A percentile compares a stretch with the other conserved stretches of the same genome.
phyloP scores from a whole-genome alignment of 1,284 basidiomycete genomes.

The Schizophyllum amplum region DNA sequence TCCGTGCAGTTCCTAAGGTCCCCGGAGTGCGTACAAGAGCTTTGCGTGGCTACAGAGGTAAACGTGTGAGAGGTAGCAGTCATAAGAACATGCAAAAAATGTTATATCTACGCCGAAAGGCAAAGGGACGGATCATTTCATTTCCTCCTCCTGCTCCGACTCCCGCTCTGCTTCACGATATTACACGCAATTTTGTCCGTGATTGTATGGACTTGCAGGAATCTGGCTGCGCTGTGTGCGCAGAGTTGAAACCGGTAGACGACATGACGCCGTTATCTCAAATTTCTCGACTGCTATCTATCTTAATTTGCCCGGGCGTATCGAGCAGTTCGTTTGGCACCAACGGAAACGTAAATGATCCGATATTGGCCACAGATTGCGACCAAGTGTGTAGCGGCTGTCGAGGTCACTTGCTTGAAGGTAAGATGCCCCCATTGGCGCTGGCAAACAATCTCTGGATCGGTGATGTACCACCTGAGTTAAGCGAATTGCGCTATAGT shows the following conservation, averaged over 20 bases:
- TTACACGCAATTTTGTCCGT: neutral
- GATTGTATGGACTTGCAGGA: neutral
- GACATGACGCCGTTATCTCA: neutral
- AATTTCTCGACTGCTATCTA: neutral
- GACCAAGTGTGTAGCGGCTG: neutral
- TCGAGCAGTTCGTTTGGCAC: neutral
- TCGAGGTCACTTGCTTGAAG: neutral
- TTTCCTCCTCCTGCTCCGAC: neutral
- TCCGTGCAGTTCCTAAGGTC: no score
- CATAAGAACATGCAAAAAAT: no score
- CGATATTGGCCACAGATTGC: neutral
- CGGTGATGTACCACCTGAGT: neutral
- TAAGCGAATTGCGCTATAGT: neutral
- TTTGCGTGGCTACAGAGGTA: no score
- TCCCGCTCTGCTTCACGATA: neutral
- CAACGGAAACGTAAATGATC: neutral
- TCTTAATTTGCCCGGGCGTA: neutral
- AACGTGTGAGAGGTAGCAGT: no score
- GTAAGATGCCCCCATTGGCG: neutral
- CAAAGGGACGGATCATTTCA: no score
- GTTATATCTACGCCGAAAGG: no score
- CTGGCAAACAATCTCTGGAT: neutral
- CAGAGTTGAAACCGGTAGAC: neutral
- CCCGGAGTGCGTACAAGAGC: no score
- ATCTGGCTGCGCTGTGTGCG: neutral